phyloP scores from a whole-genome alignment of 23 red algal species.

The Gracilariopsis chorda region DNA sequence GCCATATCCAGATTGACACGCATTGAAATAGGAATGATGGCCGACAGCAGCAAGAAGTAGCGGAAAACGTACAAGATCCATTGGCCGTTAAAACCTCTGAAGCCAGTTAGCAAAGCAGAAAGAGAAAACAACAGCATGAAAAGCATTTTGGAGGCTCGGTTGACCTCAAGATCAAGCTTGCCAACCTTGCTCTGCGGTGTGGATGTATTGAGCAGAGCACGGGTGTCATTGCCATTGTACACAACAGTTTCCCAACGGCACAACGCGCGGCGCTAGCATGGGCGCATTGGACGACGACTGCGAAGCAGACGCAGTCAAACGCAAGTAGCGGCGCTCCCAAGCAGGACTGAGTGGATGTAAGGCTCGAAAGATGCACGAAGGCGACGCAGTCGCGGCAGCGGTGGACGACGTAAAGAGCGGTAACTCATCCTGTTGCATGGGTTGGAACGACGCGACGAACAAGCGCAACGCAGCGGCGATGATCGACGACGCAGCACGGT shows the following conservation, averaged over 20 bases:
- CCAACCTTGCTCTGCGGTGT: slow-evolving; percentile 82
- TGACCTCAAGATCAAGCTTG: slow-evolving; percentile 72
- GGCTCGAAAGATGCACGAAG: not conserved
- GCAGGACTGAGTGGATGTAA: not conserved
- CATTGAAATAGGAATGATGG: slow-evolving; percentile 94
- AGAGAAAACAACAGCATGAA: slow-evolving; percentile 70
- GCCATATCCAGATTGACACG: slow-evolving; percentile 93
- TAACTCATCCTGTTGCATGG: slow-evolving; percentile 45
- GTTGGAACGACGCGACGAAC: too few species aligned
- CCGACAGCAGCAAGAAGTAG: slow-evolving; percentile 84
- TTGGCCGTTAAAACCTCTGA: slow-evolving; percentile 56
- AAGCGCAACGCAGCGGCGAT: too few species aligned
- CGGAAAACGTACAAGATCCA: slow-evolving; percentile 84
- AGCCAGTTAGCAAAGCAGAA: slow-evolving; percentile 60
- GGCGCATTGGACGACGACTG: too few species aligned
- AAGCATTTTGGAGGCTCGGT: slow-evolving; percentile 82
- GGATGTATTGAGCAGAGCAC: slow-evolving; percentile 67
- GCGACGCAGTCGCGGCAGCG: not conserved
- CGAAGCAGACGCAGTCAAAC: not conserved
- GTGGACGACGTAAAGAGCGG: slow-evolving; percentile 37
- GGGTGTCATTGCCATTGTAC: slow-evolving; percentile 78
- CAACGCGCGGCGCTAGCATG: not conserved
- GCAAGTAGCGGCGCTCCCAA: slow-evolving; percentile 15
- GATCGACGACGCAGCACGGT: too few species aligned
- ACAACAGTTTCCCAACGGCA: slow-evolving; percentile 59